A percentile compares a stretch with the other conserved stretches of the same genome.
Conservation (phyloP, 257 asterid species). For the Verbascum thapsus region DNA sequence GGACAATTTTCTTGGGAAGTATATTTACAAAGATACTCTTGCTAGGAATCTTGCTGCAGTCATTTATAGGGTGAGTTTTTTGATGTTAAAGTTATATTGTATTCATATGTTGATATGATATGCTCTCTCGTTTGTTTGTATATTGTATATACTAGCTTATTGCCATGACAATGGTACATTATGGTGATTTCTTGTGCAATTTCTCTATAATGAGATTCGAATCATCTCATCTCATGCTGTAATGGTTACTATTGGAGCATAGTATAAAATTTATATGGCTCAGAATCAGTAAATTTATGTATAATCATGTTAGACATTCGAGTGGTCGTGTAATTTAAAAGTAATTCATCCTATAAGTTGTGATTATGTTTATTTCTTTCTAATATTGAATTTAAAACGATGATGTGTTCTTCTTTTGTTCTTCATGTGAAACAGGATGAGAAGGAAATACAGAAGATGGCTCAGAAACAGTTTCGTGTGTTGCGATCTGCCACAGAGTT, state of each 20-base stretch:
- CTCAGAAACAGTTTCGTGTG: conserved; percentile 72
- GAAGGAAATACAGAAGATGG: conserved; percentile 85
- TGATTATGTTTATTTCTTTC: background rate
- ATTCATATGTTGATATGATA: background rate
- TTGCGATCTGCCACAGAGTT: conserved; percentile 78
- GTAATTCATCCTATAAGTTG: background rate
- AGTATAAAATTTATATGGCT: background rate
- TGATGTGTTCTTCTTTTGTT: background rate
- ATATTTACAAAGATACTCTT: conserved; percentile 90
- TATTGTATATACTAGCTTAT: background rate
- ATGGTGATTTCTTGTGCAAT: background rate
- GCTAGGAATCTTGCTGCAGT: conserved; percentile 94
- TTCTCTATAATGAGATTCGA: background rate
- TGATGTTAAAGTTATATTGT: background rate
- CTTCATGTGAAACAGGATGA: conserved; percentile 67
- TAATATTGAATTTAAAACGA: background rate
- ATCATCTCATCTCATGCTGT: conserved; percentile 6
- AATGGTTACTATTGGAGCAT: background rate
- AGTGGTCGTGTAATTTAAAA: background rate
- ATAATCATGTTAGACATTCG: background rate
- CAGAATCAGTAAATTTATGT: background rate
- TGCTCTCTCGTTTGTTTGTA: background rate
- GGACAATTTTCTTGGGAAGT: conserved; percentile 89
- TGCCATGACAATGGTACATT: background rate
- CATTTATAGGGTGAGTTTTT: conserved; percentile 66